Evolutionary conservation across 2,329 filamentous ascomycete species (phyloP).

Genomic region (Ascochyta pisi): DNA sequence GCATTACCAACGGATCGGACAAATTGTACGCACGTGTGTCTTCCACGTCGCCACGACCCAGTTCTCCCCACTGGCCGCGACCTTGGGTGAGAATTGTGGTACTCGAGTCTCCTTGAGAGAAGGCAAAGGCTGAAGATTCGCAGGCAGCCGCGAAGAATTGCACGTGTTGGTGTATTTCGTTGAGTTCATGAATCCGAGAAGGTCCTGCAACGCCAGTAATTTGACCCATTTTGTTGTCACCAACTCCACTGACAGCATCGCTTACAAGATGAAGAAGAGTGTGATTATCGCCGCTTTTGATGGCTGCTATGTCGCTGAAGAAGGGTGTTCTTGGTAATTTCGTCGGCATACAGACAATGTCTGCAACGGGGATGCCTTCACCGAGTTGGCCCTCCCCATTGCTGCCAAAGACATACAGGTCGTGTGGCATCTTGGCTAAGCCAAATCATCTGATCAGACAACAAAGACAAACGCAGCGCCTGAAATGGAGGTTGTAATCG

Average conservation of each 20-base stretch:
- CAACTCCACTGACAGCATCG: slow-evolving; percentile 70
- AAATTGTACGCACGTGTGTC: neutral
- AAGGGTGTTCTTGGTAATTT: slow-evolving; percentile 7
- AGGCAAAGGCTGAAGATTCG: slow-evolving; percentile 37
- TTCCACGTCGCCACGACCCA: slow-evolving; percentile 19
- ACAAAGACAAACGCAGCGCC: too few relatives aligned
- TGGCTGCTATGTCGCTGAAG: slow-evolving; percentile 30
- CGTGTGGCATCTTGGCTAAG: slow-evolving; percentile 19
- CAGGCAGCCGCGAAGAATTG: slow-evolving; percentile 31
- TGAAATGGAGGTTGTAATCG: too few relatives aligned
- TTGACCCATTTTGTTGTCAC: slow-evolving; percentile 62
- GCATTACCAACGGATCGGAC: neutral
- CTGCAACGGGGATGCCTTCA: slow-evolving; percentile 55
- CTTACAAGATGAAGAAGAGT: slow-evolving; percentile 72
- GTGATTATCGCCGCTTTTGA: slow-evolving; percentile 82
- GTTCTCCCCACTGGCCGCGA: slow-evolving; percentile 36
- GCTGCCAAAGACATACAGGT: slow-evolving; percentile 58
- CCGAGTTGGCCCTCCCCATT: slow-evolving; percentile 60
- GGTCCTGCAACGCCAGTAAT: neutral
- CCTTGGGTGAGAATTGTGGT: slow-evolving; percentile 24
- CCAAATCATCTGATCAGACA: too few relatives aligned
- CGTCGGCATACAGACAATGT: slow-evolving; percentile 37
- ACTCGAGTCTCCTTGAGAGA: neutral
- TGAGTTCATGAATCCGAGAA: neutral
- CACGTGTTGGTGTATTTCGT: neutral